These are phyloP conservation scores for Xylariomycetidae sp. DNA, from an alignment of 2,329 filamentous ascomycete species.

Conservation along the genomic window DNA sequence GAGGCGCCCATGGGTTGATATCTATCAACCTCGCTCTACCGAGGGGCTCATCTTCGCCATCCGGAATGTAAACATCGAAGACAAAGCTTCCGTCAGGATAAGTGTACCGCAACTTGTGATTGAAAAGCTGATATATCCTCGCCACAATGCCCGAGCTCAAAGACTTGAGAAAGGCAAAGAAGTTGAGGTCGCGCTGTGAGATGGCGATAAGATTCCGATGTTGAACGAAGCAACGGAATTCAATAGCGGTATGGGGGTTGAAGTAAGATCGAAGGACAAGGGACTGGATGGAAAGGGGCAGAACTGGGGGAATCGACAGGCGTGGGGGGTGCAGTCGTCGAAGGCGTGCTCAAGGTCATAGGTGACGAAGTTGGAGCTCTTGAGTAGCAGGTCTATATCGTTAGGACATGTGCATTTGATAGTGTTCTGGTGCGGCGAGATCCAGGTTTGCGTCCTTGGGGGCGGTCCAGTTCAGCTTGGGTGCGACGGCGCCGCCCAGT, in stretches of 20 bases:
- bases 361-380: slow-evolving; percentile 90
- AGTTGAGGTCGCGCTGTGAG: slow-evolving; percentile 83
- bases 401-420: slow-evolving; percentile 86
- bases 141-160: slow-evolving; percentile 62
- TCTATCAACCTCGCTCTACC: slow-evolving; percentile 82
- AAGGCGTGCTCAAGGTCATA: slow-evolving; percentile 94
- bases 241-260: slow-evolving; percentile 81
- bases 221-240: slow-evolving; percentile 95
- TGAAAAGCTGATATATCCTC: slow-evolving; percentile 75
- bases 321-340: slow-evolving; percentile 59
- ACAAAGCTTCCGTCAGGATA: slow-evolving; percentile 82
- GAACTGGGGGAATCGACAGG: slow-evolving; percentile 30
- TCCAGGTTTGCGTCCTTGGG: slow-evolving; percentile 96
- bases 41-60: slow-evolving; percentile 53
- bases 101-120: slow-evolving; percentile 63
- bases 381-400: slow-evolving; percentile 89
- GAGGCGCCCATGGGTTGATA: slow-evolving; percentile 88
- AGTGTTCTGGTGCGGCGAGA: slow-evolving; percentile 76
- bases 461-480: slow-evolving; percentile 96
- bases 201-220: slow-evolving; percentile 75
- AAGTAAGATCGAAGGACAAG: slow-evolving; percentile 87
- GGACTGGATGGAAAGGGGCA: slow-evolving; percentile 62
- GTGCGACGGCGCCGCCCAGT: slow-evolving; percentile 79
- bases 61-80: slow-evolving; percentile 90
- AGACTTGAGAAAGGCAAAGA: slow-evolving; percentile 73